phyloP scores from a whole-genome alignment of 2,329 filamentous ascomycete species.

The Fusarium xylarioides region DNA sequence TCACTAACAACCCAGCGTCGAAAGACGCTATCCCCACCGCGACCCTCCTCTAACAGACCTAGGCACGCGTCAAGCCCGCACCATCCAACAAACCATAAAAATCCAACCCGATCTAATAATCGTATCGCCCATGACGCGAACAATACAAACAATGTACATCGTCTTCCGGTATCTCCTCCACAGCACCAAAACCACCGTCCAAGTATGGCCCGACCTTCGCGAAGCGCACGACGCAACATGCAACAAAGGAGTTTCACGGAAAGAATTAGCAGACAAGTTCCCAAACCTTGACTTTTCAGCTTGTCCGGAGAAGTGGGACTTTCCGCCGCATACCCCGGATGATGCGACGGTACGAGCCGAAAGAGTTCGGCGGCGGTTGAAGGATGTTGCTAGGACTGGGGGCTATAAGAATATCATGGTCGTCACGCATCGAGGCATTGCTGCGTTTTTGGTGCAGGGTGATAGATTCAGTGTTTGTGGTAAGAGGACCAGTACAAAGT shows the following conservation, averaged over 20 bases:
- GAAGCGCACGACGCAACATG: conserved; percentile 40
- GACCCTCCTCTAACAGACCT: conserved; percentile 31
- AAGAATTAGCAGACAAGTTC: conserved; percentile 25
- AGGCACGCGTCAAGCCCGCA: conserved; percentile 9
- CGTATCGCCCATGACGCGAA: conserved; percentile 30
- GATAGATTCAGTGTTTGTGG: conserved; percentile 33
- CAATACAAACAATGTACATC: conserved; percentile 34
- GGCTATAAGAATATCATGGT: conserved; percentile 31
- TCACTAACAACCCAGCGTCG: conserved; percentile 15
- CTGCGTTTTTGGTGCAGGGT: conserved; percentile 34
- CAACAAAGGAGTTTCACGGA: conserved; percentile 33
- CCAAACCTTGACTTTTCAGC: conserved; percentile 30
- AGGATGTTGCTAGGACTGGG: background rate
- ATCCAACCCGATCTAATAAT: conserved; percentile 17
- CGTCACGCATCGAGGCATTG: conserved; percentile 33
- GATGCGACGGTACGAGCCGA: conserved; percentile 31
- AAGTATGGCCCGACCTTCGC: conserved; percentile 39
- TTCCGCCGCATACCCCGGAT: conserved; percentile 17
- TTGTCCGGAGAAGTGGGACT: conserved; percentile 34
- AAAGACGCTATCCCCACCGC: conserved; percentile 28
- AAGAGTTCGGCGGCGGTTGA: conserved; percentile 25
- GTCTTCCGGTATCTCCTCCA: conserved; percentile 21
- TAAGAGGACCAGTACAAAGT: background rate
- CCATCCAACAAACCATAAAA: background rate
- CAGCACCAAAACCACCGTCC: background rate